Base-by-base conservation (phyloP, 1,284 basidiomycete species). In the Trichosporon faecale region DNA sequence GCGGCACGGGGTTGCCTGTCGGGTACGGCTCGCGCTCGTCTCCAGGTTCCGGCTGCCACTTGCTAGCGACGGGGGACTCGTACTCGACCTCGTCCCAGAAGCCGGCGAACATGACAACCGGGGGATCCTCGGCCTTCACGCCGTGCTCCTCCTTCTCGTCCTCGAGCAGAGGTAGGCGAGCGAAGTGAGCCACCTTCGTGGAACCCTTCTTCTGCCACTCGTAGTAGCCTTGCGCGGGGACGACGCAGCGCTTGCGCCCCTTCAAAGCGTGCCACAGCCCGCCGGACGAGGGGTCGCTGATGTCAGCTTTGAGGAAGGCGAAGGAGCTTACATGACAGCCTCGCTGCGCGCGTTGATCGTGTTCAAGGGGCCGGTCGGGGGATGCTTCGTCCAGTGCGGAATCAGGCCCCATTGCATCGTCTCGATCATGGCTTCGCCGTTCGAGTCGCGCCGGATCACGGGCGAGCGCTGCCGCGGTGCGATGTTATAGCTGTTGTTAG, bases 281-380 rank as follows among this genome's bases (percentile, higher is more conserved):
- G 5, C 82, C 82, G 3, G 81, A 79, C 2, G 78, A 77, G 0
- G 81, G 66, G 67, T 83, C 81, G 52, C 81, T 82, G 69, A 0
- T 2, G 71, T 65, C 23, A 66, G 66, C 68, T 33, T 14, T 12
- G 11, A 14, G n/a, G 37, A 16, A 1, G 3, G 4, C 2, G 35
- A 18, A 60, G 9, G 7, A 60, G 23, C 88, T 67, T 89, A 89
- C 44, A 92, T 82, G 16, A 98, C 86, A 40, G 89, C 91, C 81
- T 98, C 95, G 9, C 89, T 87, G 25, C 94, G 89, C 0, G 95
- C 94, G 76, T 98, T 98, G 74, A 93, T 96, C 0, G 95, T 95
- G 76, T 88, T 92, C 69, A 94, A 82, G 11, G 87, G 88, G 72
- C 90, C 88, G 67, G 90, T 88, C 52, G 90, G 87, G 0, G 84